Evolutionary conservation across 352 stramenopile species (phyloP).

Genomic region (Pythium brassicae): DNA sequence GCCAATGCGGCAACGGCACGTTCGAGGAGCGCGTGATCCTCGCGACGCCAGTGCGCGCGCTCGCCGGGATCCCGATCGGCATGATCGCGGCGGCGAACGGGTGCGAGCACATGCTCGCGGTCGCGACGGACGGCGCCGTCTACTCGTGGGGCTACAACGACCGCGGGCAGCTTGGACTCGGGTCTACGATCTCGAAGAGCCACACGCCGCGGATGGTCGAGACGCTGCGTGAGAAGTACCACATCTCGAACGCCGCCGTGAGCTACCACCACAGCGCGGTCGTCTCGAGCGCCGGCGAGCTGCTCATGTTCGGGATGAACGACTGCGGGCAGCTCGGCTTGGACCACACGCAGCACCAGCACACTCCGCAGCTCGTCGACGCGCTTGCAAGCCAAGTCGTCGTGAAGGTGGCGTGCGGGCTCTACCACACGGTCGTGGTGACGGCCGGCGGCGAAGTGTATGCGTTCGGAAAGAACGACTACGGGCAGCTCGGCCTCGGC

Average conservation of each 20-base stretch:
- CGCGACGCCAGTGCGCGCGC: conserved; percentile 61
- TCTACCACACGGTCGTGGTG: conserved; percentile 76
- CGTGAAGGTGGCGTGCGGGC: conserved; percentile 63
- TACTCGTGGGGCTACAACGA: conserved; percentile 90
- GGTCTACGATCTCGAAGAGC: conserved; percentile 83
- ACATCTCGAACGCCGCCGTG: conserved; percentile 66
- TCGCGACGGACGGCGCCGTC: conserved; percentile 65
- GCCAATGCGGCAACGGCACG: conserved; percentile 82
- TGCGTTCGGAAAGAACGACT: conserved; percentile 85
- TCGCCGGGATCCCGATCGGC: conserved; percentile 58
- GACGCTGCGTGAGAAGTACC: conserved; percentile 78
- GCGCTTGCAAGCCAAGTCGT: conserved; percentile 66
- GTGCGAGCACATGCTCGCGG: conserved; percentile 85
- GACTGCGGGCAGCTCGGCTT: conserved; percentile 82
- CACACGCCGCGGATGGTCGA: conserved; percentile 82
- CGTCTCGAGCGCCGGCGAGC: conserved; percentile 64
- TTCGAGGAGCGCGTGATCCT: conserved; percentile 85
- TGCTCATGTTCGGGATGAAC: conserved; percentile 88
- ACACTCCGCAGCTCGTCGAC: conserved; percentile 78
- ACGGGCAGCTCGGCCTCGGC: conserved; percentile 78
- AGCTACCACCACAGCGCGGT: conserved; percentile 87
- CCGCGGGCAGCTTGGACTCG: conserved; percentile 74
- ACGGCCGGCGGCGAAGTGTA: conserved; percentile 76
- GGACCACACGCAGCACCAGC: conserved; percentile 81
- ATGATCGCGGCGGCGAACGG: conserved; percentile 80